Conservation (phyloP, 768 basidiomycete species). For the Polyporus arcularius region DNA sequence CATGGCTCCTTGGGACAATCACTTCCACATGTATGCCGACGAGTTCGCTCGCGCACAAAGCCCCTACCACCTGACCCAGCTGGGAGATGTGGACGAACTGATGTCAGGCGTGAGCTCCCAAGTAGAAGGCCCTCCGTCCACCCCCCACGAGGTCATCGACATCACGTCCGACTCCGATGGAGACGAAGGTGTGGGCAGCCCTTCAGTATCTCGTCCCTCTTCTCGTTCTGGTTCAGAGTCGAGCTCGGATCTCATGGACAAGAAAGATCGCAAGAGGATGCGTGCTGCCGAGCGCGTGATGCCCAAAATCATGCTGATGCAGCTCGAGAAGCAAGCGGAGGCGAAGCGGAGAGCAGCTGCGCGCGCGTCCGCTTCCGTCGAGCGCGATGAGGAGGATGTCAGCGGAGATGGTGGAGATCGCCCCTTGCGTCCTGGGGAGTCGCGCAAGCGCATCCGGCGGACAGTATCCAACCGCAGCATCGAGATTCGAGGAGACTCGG, state of each 20-base stretch:
- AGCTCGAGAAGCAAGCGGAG: slow-evolving; percentile 26
- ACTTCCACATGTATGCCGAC: not conserved
- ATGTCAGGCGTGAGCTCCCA: slow-evolving; percentile 2
- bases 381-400: slow-evolving; percentile 1
- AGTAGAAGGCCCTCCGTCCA: not conserved
- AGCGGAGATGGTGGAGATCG: slow-evolving; percentile 34
- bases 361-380: not conserved
- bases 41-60: slow-evolving; percentile 21
- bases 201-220: not conserved
- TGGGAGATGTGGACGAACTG: not conserved
- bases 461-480: slow-evolving; percentile 24
- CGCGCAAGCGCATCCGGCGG: slow-evolving; percentile 41
- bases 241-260: not conserved
- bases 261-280: slow-evolving; percentile 36
- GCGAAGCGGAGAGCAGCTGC: not conserved
- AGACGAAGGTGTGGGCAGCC: not conserved
- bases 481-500: slow-evolving; percentile 62
- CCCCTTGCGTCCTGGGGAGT: slow-evolving; percentile 53
- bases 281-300: slow-evolving; percentile 51
- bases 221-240: not conserved
- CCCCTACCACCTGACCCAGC: not conserved
- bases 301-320: slow-evolving; percentile 53
- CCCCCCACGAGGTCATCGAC: slow-evolving; percentile 5
- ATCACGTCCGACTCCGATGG: not conserved
- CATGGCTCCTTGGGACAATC: not conserved